Evolutionary conservation across 2,329 filamentous ascomycete species (phyloP).

Genomic region (Colletotrichum costaricense): DNA sequence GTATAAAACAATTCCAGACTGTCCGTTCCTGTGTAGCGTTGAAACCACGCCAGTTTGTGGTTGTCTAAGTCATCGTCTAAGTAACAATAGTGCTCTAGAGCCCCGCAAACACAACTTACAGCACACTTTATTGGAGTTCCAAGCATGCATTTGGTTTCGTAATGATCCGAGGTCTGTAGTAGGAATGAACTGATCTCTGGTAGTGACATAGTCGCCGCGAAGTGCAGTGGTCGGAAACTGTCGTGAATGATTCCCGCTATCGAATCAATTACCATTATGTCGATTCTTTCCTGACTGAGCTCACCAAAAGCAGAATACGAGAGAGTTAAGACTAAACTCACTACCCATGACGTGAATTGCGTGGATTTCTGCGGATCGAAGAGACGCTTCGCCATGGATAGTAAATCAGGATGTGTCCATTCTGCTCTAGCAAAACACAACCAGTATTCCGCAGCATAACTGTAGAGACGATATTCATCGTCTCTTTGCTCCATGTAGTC

Average conservation of each 20-base stretch:
- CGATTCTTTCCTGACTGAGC: fast-evolving
- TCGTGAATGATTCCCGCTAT: background rate
- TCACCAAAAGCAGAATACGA: fast-evolving
- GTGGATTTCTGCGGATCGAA: background rate
- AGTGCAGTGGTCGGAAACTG: background rate
- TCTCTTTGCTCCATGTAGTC: fast-evolving
- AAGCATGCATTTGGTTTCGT: background rate
- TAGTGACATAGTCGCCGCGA: background rate
- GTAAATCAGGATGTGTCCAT: background rate
- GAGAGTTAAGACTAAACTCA: background rate
- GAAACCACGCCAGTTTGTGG: too few relatives aligned
- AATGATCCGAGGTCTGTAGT: background rate
- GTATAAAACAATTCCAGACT: fast-evolving
- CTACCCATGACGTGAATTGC: background rate
- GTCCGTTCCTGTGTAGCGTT: background rate
- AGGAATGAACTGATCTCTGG: background rate
- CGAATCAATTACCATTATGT: fast-evolving
- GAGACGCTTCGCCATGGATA: background rate
- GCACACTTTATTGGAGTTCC: background rate
- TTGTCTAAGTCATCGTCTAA: background rate
- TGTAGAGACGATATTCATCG: background rate
- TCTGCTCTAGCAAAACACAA: background rate
- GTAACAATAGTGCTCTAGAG: background rate
- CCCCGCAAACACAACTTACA: background rate
- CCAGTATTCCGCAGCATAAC: background rate